Evolutionary conservation across 108 stramenopile genomes (phyloP).

Genomic region (Hondaea fermentalgiana): DNA sequence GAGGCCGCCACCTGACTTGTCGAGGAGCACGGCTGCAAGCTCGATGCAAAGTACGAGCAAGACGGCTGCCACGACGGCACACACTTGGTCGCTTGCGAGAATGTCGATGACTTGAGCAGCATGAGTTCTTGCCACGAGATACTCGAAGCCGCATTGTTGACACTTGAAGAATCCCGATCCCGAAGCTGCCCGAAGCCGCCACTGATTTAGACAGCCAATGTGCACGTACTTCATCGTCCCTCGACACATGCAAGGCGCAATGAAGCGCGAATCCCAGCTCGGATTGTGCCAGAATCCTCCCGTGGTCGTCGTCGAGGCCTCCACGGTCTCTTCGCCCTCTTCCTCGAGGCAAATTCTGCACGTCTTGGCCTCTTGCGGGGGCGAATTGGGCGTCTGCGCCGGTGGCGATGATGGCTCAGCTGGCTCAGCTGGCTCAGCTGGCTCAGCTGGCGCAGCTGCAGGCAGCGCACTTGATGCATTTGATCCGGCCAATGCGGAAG

Average conservation of each 20-base stretch:
- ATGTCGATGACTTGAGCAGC: neutral
- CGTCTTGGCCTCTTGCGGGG: too few species aligned
- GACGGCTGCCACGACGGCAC: neutral
- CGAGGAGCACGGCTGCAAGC: neutral
- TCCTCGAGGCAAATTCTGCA: neutral
- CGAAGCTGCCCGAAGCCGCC: neutral
- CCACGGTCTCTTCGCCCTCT: neutral
- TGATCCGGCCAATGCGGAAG: too few species aligned
- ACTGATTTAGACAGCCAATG: neutral
- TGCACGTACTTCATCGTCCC: slow-evolving; percentile 21
- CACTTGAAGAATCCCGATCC: neutral
- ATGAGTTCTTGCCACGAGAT: neutral
- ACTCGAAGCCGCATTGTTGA: neutral
- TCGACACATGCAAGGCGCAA: slow-evolving; percentile 16
- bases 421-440: neutral
- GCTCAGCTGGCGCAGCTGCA: too few species aligned
- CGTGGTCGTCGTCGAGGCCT: neutral
- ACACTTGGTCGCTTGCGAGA: neutral
- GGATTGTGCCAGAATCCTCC: neutral
- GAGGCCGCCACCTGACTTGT: neutral
- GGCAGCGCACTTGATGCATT: too few species aligned
- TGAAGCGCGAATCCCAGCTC: neutral
- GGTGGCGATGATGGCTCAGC: neutral
- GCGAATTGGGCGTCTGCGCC: too few species aligned
- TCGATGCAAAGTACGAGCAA: neutral